Base-by-base conservation (phyloP, 768 basidiomycete genomes). In the Pleurotus platypus region DNA sequence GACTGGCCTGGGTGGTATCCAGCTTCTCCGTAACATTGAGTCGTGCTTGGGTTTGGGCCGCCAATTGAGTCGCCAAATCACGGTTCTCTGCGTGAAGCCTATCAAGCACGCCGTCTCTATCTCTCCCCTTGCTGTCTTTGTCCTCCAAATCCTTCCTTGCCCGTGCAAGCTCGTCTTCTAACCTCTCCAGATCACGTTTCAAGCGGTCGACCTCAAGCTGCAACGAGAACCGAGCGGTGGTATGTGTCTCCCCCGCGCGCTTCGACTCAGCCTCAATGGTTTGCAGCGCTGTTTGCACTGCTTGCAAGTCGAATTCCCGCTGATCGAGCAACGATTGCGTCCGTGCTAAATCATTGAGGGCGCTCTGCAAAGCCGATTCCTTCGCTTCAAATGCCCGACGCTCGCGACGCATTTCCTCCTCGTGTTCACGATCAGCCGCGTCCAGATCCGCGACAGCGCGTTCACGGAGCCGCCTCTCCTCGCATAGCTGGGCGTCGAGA, bases 191-290 rank as follows among this genome's bases (percentile, higher is more conserved):
- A 66, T 99, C 96, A 26, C 94, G 81, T 68, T 87, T 87, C 49
- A 94, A 72, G 2, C 93, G 75, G 60, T 98, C 96, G 1, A 90
- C 78, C 69, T 99, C 95, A 16, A 98, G 81, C 68, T 97, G 92
- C 30, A 98, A 73, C 0, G 90, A 90, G 74, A 93, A 92, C 45
- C 85, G 79, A 20, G 93, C 89, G 2, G 86, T 87, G 0, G 89
- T 88, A 64, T 90, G 89, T 11, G 86, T 84, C 72, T 96, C 92
- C 18, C 95, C 95, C 0, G 87, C 79, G 57, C 84, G 79, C 71
- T 87, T 87, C 20, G 86, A 84, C 69, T 94, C 92, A 26, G 78
- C 75, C 65, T 97, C 93, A 47, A 90, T 70, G 1, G 76, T 70
- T 60, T 84, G 80, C n/a, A 97, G 73, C 0, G 86, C 86, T 5